phyloP scores from a whole-genome alignment of 805 yeast species.

The Ogataea neopini region DNA sequence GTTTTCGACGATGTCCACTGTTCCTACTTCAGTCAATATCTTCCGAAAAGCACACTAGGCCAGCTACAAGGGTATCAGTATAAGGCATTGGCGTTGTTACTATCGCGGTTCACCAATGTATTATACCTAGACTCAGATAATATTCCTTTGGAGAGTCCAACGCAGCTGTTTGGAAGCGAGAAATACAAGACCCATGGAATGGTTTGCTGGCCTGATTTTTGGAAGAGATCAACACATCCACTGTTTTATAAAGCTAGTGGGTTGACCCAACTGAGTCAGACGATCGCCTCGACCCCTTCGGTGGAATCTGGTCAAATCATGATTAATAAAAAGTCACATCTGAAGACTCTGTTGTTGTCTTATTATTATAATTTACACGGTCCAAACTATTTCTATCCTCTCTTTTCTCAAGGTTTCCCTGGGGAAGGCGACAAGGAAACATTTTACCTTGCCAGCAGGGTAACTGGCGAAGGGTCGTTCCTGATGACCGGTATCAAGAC shows the following conservation, averaged over 20 bases:
- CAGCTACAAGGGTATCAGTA: constrained; percentile 45
- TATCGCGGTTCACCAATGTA: constrained; percentile 46
- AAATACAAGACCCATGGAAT: constrained; percentile 47
- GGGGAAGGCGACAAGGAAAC: constrained; percentile 86
- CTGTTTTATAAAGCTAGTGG: constrained; percentile 49
- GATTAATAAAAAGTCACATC: constrained; percentile 59
- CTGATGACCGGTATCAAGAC: constrained; percentile 33
- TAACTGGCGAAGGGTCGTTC: constrained; percentile 29
- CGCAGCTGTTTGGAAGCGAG: constrained; percentile 45
- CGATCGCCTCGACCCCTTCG: constrained; percentile 50
- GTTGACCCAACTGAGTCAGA: constrained; percentile 35
- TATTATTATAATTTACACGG: constrained; percentile 69
- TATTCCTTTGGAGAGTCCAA: constrained; percentile 41
- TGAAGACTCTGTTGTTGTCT: constrained; percentile 57
- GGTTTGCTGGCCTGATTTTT: constrained; percentile 66
- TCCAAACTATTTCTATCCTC: constrained; percentile 63
- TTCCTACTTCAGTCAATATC: constrained; percentile 40
- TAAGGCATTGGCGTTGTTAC: constrained; percentile 49
- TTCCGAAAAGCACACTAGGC: constrained; percentile 26
- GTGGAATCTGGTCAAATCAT: constrained; percentile 72
- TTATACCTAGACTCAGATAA: constrained; percentile 53
- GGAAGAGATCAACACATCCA: constrained; percentile 67
- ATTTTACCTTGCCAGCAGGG: constrained; percentile 67
- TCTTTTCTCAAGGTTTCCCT: constrained; percentile 69
- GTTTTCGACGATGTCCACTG: constrained; percentile 42